Conservation (phyloP, 805 yeast species). For the Priceomyces melissophilus region DNA sequence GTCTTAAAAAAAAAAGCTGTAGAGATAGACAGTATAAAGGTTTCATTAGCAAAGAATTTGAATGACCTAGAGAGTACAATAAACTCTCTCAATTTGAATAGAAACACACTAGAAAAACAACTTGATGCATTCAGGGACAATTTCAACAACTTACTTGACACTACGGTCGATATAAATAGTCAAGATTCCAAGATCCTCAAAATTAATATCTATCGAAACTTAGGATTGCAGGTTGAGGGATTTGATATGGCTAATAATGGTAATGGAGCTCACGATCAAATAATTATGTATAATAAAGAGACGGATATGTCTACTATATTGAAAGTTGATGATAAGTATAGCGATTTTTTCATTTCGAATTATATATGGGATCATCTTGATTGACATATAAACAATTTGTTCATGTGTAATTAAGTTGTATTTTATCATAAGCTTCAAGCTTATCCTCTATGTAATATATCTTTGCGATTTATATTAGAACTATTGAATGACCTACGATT, state of each 20-base stretch:
- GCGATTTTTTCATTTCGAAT: conserved; percentile 68
- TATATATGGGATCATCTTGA: conserved; percentile 67
- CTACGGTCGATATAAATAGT: conserved; percentile 27
- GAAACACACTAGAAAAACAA: conserved; percentile 35
- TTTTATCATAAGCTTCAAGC: too few species aligned
- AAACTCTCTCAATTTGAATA: conserved; percentile 26
- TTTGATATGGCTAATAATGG: conserved; percentile 9
- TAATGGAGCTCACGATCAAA: conserved; percentile 27
- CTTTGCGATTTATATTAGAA: too few species aligned
- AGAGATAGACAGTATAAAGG: conserved; percentile 44
- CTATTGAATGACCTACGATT: too few species aligned
- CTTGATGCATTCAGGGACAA: conserved; percentile 34
- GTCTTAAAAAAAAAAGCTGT: conserved; percentile 23
- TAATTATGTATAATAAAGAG: conserved; percentile 49
- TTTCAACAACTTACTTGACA: conserved; percentile 25
- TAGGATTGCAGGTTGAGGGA: conserved; percentile 53
- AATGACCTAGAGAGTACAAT: conserved; percentile 47
- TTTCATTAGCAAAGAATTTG: conserved; percentile 49
- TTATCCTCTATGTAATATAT: too few species aligned
- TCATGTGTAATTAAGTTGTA: too few species aligned
- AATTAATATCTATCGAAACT: conserved; percentile 54
- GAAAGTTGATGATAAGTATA: conserved; percentile 51
- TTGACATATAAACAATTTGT: not conserved
- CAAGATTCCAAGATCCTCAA: conserved; percentile 48
- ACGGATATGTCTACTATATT: conserved; percentile 47